These are phyloP conservation scores for Fusarium chuoi DNA, from an alignment of 2,329 filamentous ascomycete genomes.

Conservation along the genomic window DNA sequence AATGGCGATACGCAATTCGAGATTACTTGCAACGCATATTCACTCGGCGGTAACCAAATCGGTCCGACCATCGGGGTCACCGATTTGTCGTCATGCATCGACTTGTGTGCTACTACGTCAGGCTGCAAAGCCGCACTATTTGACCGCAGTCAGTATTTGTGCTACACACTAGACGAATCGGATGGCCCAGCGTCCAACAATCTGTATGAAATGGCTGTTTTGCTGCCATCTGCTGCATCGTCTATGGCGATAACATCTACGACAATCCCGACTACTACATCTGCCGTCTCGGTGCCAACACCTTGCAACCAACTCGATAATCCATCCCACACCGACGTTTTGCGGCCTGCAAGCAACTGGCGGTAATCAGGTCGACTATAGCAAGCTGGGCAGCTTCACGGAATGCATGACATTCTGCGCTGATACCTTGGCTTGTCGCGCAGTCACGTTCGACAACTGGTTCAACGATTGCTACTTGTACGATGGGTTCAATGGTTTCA, in stretches of 20 bases:
- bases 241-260: not conserved
- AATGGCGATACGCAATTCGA: not conserved
- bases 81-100: not conserved
- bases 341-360: not conserved
- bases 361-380: not conserved
- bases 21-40: not conserved
- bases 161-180: not conserved
- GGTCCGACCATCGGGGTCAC: accelerated
- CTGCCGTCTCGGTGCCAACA: accelerated
- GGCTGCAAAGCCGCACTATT: not conserved
- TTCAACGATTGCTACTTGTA: not conserved
- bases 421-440: not conserved
- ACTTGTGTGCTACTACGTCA: accelerated
- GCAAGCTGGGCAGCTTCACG: not conserved
- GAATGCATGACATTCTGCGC: not conserved
- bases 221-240: accelerated
- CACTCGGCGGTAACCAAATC: not conserved
- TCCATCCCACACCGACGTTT: accelerated
- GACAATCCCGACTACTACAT: not conserved
- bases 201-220: not conserved
- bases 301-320: not conserved
- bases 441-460: not conserved
- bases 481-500: not conserved
- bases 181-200: not conserved
- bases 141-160: accelerated